A percentile compares a stretch with the other conserved stretches of the same genome.
These are phyloP conservation scores for Berkeleyomyces rouxiae DNA, from an alignment of 2,329 filamentous ascomycete genomes.

Conservation along the genomic window DNA sequence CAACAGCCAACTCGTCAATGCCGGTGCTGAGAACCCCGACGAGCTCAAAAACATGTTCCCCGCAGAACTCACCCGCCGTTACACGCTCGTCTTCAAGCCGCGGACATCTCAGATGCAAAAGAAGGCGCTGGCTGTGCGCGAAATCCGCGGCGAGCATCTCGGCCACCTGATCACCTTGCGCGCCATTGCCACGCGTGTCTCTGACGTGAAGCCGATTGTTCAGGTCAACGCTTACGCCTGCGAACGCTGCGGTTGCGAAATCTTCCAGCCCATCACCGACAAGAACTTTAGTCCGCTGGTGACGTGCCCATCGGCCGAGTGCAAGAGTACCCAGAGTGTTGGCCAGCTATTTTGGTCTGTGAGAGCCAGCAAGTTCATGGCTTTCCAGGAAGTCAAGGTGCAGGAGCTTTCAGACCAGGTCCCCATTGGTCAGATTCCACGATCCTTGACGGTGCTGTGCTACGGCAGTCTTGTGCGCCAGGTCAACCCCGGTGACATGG, in stretches of 20 bases:
- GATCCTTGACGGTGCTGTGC: slow-evolving; percentile 77
- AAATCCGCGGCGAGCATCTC: slow-evolving; percentile 83
- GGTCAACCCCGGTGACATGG: slow-evolving; percentile 83
- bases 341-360: slow-evolving; percentile 88
- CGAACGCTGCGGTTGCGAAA: slow-evolving; percentile 88
- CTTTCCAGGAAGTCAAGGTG: slow-evolving; percentile 96
- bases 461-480: slow-evolving; percentile 73
- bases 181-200: slow-evolving; percentile 86
- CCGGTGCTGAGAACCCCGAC: slow-evolving; percentile 50
- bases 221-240: slow-evolving; percentile 96
- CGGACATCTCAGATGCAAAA: slow-evolving; percentile 52
- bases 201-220: slow-evolving; percentile 94
- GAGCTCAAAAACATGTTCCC: slow-evolving; percentile 67
- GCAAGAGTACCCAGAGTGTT: slow-evolving; percentile 76
- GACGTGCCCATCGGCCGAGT: slow-evolving; percentile 79
- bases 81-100: slow-evolving; percentile 93
- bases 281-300: slow-evolving; percentile 81
- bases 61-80: slow-evolving; percentile 77
- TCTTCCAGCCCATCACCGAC: slow-evolving; percentile 87
- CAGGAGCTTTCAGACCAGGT: slow-evolving; percentile 99
- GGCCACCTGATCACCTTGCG: slow-evolving; percentile 87
- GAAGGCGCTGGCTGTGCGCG: slow-evolving; percentile 69
- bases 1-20: slow-evolving; percentile 58
- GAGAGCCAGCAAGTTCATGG: slow-evolving; percentile 89
- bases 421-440: slow-evolving; percentile 90